Percentiles rank a stretch among this genome's conserved stretches.
These are phyloP conservation scores for Helichrysum umbraculigerum DNA, from an alignment of 129 eudicot genomes.

Conservation along the genomic window DNA sequence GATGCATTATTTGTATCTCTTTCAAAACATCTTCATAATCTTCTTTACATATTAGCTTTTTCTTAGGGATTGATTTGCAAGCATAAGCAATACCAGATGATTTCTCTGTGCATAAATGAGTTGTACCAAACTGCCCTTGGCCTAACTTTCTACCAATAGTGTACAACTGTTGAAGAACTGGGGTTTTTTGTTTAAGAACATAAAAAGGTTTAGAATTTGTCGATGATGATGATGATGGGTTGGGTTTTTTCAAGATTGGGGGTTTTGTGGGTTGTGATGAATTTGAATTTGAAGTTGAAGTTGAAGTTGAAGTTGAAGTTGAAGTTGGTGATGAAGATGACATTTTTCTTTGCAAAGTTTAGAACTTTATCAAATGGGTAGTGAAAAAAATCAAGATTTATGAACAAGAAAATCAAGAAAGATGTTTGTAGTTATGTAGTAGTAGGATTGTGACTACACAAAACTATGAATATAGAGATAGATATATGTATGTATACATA, in stretches of 20 bases:
- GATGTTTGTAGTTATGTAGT: neutral
- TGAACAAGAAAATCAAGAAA: constrained; percentile 1
- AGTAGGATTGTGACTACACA: neutral
- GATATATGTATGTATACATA: neutral
- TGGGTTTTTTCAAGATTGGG: constrained; percentile 45
- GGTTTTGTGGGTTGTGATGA: constrained; percentile 40
- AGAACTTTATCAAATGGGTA: constrained; percentile 34
- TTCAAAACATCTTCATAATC: constrained; percentile 90
- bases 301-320: constrained; percentile 21
- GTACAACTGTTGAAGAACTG: constrained; percentile 56
- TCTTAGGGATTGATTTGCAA: constrained; percentile 86
- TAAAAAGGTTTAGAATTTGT: constrained; percentile 49
- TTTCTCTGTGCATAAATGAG: constrained; percentile 79
- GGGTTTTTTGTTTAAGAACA: constrained; percentile 79
- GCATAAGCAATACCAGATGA: constrained; percentile 59
- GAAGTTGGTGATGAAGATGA: constrained; percentile 40
- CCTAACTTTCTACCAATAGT: constrained; percentile 71
- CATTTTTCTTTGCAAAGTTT: constrained; percentile 18
- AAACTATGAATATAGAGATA: neutral
- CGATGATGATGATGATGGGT: constrained; percentile 28
- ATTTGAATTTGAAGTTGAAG: constrained; percentile 23
- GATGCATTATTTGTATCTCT: constrained; percentile 98
- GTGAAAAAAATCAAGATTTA: neutral
- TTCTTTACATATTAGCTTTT: constrained; percentile 74
- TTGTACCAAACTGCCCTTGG: constrained; percentile 91